A percentile compares a stretch with the other conserved stretches of the same genome.
Conservation (phyloP, 179 eudicot species). For the Pouteria campechiana region DNA sequence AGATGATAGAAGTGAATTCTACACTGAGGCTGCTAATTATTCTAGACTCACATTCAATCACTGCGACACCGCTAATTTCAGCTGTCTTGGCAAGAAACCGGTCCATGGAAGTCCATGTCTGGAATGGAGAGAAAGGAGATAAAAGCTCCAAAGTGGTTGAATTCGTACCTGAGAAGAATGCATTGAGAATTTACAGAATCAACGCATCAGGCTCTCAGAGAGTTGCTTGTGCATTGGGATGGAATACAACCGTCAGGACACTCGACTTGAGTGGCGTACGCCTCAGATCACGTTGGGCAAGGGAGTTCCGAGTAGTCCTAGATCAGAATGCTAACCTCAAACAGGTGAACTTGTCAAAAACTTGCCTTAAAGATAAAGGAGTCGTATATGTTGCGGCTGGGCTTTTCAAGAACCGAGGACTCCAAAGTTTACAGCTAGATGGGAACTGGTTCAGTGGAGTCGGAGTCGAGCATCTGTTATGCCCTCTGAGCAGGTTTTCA, state of each 20-base stretch:
- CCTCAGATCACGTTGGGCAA: conserved; percentile 78
- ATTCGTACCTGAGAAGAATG: conserved; percentile 49
- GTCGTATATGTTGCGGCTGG: conserved; percentile 81
- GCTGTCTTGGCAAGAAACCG: conserved; percentile 82
- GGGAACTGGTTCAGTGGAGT: conserved; percentile 61
- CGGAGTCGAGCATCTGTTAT: conserved; percentile 79
- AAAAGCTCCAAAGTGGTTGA: conserved; percentile 60
- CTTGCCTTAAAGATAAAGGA: conserved; percentile 69
- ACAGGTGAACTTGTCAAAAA: conserved; percentile 59
- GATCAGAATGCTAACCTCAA: conserved; percentile 65
- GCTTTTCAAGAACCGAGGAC: conserved; percentile 52
- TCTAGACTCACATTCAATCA: conserved; percentile 47
- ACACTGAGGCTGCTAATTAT: conserved; percentile 53
- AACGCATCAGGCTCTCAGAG: conserved; percentile 54
- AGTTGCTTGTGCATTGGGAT: conserved; percentile 65
- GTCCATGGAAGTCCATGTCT: conserved; percentile 64
- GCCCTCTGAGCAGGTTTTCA: conserved; percentile 81
- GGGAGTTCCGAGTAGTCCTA: conserved; percentile 72
- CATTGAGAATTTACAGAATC: conserved; percentile 47
- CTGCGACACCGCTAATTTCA: conserved; percentile 66
- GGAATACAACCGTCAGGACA: conserved; percentile 57
- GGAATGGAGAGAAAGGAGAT: conserved; percentile 41
- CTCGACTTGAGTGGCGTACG: conserved; percentile 76
- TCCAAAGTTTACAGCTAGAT: conserved; percentile 46
- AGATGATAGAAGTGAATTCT: conserved; percentile 80